Evolutionary conservation across 176 grass and related monocot species (phyloP).

Genomic region (Eragrostis nindensis): DNA sequence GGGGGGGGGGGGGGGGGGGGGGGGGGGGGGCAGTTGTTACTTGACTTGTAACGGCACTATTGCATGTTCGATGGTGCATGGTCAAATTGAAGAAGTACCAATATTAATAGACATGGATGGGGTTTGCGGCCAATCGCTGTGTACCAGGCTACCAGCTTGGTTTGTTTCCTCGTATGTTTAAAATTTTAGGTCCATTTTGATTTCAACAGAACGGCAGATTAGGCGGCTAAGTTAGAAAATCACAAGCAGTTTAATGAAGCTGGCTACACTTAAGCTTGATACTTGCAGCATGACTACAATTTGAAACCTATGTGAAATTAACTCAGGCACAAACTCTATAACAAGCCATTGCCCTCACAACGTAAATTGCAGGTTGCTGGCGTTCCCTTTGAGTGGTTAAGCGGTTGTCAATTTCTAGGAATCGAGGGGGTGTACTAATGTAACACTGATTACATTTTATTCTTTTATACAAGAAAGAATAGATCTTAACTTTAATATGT

Average conservation of each 20-base stretch:
- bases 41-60: background rate
- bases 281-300: background rate
- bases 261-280: background rate
- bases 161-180: conserved; percentile 9
- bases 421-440: conserved; percentile 17
- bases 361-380: background rate
- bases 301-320: conserved; percentile 19
- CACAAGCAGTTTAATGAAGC: conserved; percentile 1
- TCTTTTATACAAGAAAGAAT: conserved; percentile 28
- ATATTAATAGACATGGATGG: background rate
- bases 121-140: background rate
- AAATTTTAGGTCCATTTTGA: conserved; percentile 15
- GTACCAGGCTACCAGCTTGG: background rate
- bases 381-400: conserved; percentile 23
- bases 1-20: too few relatives aligned
- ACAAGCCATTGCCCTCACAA: background rate
- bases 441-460: background rate
- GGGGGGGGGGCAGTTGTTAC: background rate
- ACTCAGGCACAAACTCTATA: background rate
- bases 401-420: conserved; percentile 17
- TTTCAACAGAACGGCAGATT: conserved; percentile 5
- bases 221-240: conserved; percentile 10
- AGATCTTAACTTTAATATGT: conserved; percentile 17
- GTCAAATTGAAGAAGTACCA: too few relatives aligned
- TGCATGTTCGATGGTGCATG: too few relatives aligned